These are phyloP conservation scores for Vitis labrusca DNA, from an alignment of 164 flowering plant species.

Conservation along the genomic window DNA sequence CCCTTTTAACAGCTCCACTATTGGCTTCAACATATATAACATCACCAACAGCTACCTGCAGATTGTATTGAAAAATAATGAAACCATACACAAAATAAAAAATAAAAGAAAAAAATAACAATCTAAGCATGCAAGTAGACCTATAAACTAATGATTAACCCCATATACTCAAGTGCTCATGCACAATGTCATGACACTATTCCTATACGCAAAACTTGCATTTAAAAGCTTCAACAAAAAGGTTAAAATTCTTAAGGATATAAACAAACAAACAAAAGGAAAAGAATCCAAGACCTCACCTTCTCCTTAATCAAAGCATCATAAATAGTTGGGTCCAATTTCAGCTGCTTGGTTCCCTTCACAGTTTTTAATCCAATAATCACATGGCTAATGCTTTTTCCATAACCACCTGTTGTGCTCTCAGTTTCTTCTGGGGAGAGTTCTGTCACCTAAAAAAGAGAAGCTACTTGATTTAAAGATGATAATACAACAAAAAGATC, in stretches of 20 bases:
- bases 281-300: conserved; percentile 34
- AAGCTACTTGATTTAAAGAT: not conserved
- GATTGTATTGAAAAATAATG: not conserved
- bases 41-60: conserved; percentile 98
- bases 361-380: conserved; percentile 94
- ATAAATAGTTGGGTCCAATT: conserved; percentile 95
- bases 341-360: conserved; percentile 97
- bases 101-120: too few relatives aligned
- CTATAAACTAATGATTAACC: not conserved
- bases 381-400: conserved; percentile 93
- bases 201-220: too few relatives aligned
- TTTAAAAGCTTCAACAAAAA: not conserved
- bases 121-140: too few relatives aligned
- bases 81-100: not conserved
- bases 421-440: conserved; percentile 98
- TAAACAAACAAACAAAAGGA: not conserved
- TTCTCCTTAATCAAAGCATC: conserved; percentile 98
- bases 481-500: not conserved
- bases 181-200: too few relatives aligned
- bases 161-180: not conserved
- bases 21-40: conserved; percentile 96
- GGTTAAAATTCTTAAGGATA: not conserved
- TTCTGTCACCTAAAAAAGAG: conserved; percentile 76
- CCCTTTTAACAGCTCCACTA: conserved; percentile 99
- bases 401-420: conserved; percentile 92